phyloP scores from a whole-genome alignment of 2,329 filamentous ascomycete species.

The Aspergillus tubingensis region DNA sequence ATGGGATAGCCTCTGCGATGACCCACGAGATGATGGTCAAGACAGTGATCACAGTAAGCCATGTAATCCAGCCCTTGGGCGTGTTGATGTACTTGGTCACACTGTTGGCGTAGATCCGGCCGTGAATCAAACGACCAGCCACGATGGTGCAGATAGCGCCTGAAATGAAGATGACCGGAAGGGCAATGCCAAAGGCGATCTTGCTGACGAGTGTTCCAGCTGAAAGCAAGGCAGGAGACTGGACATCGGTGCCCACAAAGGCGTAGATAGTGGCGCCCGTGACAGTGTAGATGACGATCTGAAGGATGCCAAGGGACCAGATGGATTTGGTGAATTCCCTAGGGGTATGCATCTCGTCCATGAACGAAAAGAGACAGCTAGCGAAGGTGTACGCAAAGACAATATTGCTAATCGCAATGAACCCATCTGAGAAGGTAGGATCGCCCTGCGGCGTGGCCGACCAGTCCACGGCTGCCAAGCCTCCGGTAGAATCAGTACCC shows the following conservation, averaged over 20 bases:
- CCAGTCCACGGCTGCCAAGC: slow-evolving; percentile 15
- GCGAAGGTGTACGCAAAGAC: slow-evolving; percentile 44
- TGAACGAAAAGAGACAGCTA: slow-evolving; percentile 11
- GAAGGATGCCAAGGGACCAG: slow-evolving; percentile 10
- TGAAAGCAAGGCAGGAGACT: slow-evolving; percentile 32
- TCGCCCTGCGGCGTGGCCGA: slow-evolving; percentile 21
- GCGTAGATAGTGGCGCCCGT: slow-evolving; percentile 26
- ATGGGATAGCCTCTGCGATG: slow-evolving; percentile 23
- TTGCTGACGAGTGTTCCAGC: slow-evolving; percentile 14
- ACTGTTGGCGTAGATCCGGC: slow-evolving; percentile 19
- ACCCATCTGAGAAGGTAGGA: slow-evolving; percentile 26
- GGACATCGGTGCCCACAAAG: slow-evolving; percentile 29
- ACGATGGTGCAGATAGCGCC: slow-evolving; percentile 27
- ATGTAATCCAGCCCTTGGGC: slow-evolving; percentile 21
- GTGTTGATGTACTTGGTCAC: slow-evolving; percentile 22
- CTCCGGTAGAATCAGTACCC: slow-evolving; percentile 19
- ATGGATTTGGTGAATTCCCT: slow-evolving; percentile 14
- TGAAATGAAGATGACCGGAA: slow-evolving; percentile 18
- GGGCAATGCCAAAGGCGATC: slow-evolving; percentile 12
- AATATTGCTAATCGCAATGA: slow-evolving; percentile 32
- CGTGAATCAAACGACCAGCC: slow-evolving; percentile 23
- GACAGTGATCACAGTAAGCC: slow-evolving; percentile 20
- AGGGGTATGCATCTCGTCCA: slow-evolving; percentile 18
- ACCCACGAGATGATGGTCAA: slow-evolving; percentile 20
- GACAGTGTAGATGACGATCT: slow-evolving; percentile 16